phyloP scores from a whole-genome alignment of 495 filamentous ascomycete species.

The Aspergillus avenaceus region DNA sequence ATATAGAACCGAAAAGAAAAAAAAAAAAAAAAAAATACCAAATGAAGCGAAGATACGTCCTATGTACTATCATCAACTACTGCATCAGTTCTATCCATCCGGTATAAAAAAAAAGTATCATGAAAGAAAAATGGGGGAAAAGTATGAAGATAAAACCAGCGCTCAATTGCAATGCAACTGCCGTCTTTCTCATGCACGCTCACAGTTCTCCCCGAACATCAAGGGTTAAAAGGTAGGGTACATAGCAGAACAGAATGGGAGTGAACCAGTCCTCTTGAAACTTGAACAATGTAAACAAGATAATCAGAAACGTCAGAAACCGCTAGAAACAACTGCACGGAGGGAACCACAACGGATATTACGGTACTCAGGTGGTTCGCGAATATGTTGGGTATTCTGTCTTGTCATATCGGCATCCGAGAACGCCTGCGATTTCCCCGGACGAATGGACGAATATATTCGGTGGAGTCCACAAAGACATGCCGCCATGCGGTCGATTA shows the following conservation, averaged over 20 bases:
- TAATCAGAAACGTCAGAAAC: not conserved
- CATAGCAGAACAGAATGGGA: not conserved
- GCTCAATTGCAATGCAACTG: slow-evolving; percentile 5
- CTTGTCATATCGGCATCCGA: not conserved
- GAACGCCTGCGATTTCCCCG: slow-evolving; percentile 17
- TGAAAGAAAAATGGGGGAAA: not conserved
- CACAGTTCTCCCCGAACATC: not conserved
- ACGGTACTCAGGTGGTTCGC: too few relatives aligned
- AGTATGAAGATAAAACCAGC: not conserved
- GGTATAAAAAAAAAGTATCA: too few relatives aligned
- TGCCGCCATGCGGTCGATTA: not conserved
- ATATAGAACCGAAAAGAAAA: not conserved
- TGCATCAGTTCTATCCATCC: not conserved
- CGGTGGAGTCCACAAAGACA: not conserved
- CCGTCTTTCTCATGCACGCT: not conserved
- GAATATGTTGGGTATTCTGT: not conserved
- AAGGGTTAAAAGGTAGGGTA: not conserved
- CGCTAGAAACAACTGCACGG: not conserved
- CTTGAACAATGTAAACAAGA: not conserved
- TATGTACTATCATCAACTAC: not conserved
- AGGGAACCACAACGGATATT: not conserved
- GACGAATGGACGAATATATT: slow-evolving; percentile 6
- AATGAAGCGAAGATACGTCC: not conserved
- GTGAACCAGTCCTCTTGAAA: not conserved
- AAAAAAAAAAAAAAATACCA: slow-evolving; percentile 3